Percentiles rank a stretch among this genome's conserved stretches.
These are phyloP conservation scores for Colletotrichum horii DNA, from an alignment of 2,329 filamentous ascomycete genomes.

Conservation along the genomic window DNA sequence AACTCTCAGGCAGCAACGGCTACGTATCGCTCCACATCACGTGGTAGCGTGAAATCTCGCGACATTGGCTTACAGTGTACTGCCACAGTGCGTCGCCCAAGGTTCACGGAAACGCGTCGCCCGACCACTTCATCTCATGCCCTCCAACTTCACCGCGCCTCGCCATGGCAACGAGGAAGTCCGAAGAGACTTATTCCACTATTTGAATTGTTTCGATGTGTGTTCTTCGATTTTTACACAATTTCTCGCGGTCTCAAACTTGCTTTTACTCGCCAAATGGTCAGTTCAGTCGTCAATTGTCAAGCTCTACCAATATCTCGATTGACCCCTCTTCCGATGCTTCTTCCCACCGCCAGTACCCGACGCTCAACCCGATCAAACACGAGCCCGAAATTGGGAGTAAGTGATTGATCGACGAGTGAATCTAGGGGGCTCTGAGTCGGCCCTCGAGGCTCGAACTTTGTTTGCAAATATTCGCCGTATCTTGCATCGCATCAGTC, in stretches of 20 bases:
- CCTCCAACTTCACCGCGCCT: slow-evolving; percentile 26
- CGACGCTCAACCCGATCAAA: neutral
- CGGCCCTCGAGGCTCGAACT: slow-evolving; percentile 1
- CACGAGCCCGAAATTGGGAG: slow-evolving; percentile 10
- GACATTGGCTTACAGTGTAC: slow-evolving; percentile 27
- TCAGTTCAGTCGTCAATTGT: neutral
- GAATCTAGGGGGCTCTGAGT: slow-evolving; percentile 9
- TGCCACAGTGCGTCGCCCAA: slow-evolving; percentile 25
- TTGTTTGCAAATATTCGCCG: slow-evolving; percentile 16
- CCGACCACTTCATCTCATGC: slow-evolving; percentile 31
- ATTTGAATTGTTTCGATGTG: neutral
- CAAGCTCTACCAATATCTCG: neutral
- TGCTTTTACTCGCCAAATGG: slow-evolving; percentile 21
- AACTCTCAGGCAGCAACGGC: slow-evolving; percentile 12
- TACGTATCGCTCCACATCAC: slow-evolving; percentile 33
- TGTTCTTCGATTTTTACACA: slow-evolving; percentile 25
- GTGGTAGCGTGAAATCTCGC: slow-evolving; percentile 50
- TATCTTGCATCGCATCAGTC: neutral
- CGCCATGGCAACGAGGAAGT: slow-evolving; percentile 32
- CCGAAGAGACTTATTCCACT: slow-evolving; percentile 11
- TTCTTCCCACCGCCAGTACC: neutral
- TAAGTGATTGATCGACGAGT: neutral
- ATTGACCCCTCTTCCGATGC: slow-evolving; percentile 1
- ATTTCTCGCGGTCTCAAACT: neutral
- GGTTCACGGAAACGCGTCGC: slow-evolving; percentile 45